Base-by-base conservation (phyloP, 768 basidiomycete genomes). In the Kwoniella sp. region DNA sequence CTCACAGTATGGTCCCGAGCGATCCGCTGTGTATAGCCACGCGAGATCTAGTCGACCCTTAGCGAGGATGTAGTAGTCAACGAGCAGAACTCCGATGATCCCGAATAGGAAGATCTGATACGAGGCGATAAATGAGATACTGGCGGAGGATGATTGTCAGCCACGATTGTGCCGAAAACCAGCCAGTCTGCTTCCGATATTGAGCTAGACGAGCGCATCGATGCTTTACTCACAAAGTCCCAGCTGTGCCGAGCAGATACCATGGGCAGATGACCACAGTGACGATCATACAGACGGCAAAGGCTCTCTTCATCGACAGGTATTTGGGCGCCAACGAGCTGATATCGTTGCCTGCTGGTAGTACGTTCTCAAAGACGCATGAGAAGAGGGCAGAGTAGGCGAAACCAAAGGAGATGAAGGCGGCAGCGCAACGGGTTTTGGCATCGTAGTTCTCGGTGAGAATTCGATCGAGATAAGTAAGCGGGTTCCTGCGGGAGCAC, bases 371-470 rank as follows among this genome's bases (percentile, higher is more conserved):
- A 26, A 76, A 69, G 12, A 70, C 55, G 27, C 61, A 64, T 0
- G 70, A 74, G 72, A 74, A 76, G 8, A 74, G 26, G 8, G 66
- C 57, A 2, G 65, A 67, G 58, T 73, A 76, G 54, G 67, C 55
- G 51, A 76, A 76, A 0, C 71, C 71, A 10, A 60, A 33, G 1
- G 66, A 61, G 64, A 78, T 76, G 64, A 78, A 74, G 62, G 75
- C 76, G 2, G 64, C 60, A 0, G 65, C 77, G 1, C 72, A 73
- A 2, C 77, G 70, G 17, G 68, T 59, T 8, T 44, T 58, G 13
- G 73, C 25, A 27, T 53, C 55, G 60, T 74, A 76, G 61, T 76
- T 69, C 67, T 78, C 72, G 8, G 55, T 68, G 47, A 78, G 70
- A 24, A 78, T 66, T 50, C 12, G 50, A 36, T 67, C 60, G 30